phyloP scores from a whole-genome alignment of 31 red algal species.

The Odonthalia washingtoniensis region DNA sequence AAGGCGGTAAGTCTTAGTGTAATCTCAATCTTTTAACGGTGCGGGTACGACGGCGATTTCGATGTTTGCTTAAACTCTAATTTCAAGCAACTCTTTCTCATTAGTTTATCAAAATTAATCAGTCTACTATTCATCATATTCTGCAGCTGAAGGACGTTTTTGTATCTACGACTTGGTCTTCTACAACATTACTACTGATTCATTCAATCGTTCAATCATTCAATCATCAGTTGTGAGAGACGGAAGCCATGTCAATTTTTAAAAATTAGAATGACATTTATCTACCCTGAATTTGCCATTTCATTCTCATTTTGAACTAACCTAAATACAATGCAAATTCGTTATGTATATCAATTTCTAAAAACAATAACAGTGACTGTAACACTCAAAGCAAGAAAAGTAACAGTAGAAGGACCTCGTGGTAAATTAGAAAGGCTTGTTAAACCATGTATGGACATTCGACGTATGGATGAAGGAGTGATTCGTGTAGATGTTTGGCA shows the following conservation, averaged over 20 bases:
- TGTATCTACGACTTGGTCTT: background rate
- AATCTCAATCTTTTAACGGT: background rate
- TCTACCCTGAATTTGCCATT: background rate
- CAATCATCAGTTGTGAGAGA: background rate
- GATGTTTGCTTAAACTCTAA: too few species aligned
- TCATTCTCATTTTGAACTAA: background rate
- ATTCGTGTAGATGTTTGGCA: conserved; percentile 99
- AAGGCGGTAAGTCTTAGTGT: conserved; percentile 67
- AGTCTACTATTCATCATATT: background rate
- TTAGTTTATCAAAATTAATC: background rate
- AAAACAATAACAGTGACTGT: conserved; percentile 58
- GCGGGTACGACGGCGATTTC: too few species aligned
- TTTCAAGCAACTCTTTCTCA: background rate
- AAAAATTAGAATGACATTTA: background rate
- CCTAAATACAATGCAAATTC: background rate
- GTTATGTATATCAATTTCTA: background rate
- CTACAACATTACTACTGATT: background rate
- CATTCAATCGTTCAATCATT: background rate
- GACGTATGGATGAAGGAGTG: conserved; percentile 69
- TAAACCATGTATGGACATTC: conserved; percentile 84
- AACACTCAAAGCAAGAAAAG: conserved; percentile 73
- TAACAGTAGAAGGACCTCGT: conserved; percentile 92
- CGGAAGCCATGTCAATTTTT: background rate
- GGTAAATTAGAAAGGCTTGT: conserved; percentile 77
- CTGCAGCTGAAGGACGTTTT: background rate